Conservation (phyloP, 2,329 filamentous ascomycete genomes). For the Sordariomycetes sp. region DNA sequence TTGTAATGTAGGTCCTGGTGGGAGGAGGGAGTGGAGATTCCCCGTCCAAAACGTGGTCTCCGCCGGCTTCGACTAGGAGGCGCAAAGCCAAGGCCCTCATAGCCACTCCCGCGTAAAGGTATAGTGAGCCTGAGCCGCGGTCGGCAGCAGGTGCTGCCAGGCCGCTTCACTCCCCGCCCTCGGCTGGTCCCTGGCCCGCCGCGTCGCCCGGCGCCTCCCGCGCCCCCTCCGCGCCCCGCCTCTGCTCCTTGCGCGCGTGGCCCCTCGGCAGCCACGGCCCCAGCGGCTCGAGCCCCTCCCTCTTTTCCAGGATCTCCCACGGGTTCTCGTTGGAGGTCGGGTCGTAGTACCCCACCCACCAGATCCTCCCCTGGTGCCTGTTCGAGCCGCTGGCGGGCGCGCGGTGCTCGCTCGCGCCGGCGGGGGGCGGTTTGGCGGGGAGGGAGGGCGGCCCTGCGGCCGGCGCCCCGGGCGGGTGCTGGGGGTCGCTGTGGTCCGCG, state of each 20-base stretch:
- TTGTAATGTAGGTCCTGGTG: too few species aligned
- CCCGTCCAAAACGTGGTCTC: too few species aligned
- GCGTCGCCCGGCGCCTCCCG: neutral
- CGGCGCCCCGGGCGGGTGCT: conserved; percentile 20
- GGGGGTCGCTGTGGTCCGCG: too few species aligned
- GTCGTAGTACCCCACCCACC: conserved; percentile 61
- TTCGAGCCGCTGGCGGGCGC: conserved; percentile 12
- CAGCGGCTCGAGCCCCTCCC: conserved; percentile 27
- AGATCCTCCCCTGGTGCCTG: conserved; percentile 26
- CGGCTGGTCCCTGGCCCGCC: neutral
- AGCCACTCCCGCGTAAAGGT: neutral
- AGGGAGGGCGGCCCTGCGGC: neutral
- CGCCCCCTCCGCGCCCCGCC: neutral
- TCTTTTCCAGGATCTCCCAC: conserved; percentile 49
- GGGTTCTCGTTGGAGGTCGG: conserved; percentile 61
- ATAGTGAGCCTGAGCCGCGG: neutral
- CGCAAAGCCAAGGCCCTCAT: too few species aligned
- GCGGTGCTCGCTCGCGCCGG: neutral
- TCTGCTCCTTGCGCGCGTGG: neutral
- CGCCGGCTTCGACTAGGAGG: too few species aligned
- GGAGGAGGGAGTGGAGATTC: too few species aligned
- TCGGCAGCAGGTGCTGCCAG: neutral
- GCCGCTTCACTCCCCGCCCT: neutral
- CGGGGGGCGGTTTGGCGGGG: neutral
- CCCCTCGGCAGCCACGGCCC: conserved; percentile 31